A percentile compares a stretch with the other conserved stretches of the same genome.
These are phyloP conservation scores for Paecilomyces niveus DNA, from an alignment of 2,329 filamentous ascomycete species.

Conservation along the genomic window DNA sequence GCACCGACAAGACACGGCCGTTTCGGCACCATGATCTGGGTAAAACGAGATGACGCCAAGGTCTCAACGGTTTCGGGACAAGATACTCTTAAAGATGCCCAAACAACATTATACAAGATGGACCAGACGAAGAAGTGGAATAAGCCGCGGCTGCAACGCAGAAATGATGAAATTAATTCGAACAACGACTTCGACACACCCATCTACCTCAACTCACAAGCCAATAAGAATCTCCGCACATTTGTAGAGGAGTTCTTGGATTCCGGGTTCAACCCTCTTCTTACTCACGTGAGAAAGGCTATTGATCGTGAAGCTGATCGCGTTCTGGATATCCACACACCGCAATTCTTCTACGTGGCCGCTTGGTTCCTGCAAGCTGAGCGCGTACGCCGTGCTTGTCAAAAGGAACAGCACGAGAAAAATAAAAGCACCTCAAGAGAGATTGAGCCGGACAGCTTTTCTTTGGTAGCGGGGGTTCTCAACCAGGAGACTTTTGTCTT, in stretches of 20 bases:
- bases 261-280: constrained; percentile 88
- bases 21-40: constrained; percentile 96
- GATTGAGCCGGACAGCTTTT: constrained; percentile 66
- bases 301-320: constrained; percentile 85
- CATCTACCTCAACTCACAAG: constrained; percentile 61
- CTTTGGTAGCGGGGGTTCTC: constrained; percentile 78
- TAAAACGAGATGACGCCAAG: constrained; percentile 78
- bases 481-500: constrained; percentile 94
- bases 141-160: constrained; percentile 60
- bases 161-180: constrained; percentile 53
- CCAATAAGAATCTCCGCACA: constrained; percentile 66
- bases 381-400: constrained; percentile 58
- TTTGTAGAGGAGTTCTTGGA: constrained; percentile 95
- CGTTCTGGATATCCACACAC: constrained; percentile 65
- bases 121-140: constrained; percentile 87
- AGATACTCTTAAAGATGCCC: constrained; percentile 67
- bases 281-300: constrained; percentile 76
- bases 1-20: constrained; percentile 84
- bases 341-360: constrained; percentile 87
- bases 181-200: constrained; percentile 69
- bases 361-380: constrained; percentile 91
- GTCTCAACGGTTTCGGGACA: constrained; percentile 84
- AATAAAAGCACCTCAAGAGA: constrained; percentile 44
- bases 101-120: constrained; percentile 75
- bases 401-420: constrained; percentile 47